Evolutionary conservation across 441 rosid genomes (phyloP).

Genomic region (Syzygium syzygioides): DNA sequence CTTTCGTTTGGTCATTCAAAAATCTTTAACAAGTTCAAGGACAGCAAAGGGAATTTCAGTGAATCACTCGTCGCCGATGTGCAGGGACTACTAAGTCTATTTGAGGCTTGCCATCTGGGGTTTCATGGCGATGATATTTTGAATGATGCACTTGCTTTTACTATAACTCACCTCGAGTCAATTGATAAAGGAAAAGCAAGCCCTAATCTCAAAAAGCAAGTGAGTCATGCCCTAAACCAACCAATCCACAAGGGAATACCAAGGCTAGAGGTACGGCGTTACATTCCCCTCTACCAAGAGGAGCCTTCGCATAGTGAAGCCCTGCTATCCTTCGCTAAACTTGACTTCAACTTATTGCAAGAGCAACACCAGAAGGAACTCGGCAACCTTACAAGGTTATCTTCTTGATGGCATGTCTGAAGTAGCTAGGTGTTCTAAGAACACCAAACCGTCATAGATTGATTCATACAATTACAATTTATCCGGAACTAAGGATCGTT

Average conservation of each 20-base stretch:
- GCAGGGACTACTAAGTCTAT: too few species aligned
- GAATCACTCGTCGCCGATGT: too few species aligned
- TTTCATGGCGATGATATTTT: conserved; percentile 3
- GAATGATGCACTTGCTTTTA: not conserved
- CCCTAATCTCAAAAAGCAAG: conserved; percentile 10
- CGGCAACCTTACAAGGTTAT: conserved; percentile 3
- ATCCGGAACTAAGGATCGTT: not conserved
- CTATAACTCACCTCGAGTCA: not conserved
- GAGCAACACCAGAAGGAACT: conserved; percentile 21
- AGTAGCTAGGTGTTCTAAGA: not conserved
- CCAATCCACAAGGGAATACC: conserved; percentile 19
- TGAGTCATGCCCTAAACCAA: conserved; percentile 12
- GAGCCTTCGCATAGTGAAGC: conserved; percentile 15
- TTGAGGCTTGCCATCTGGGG: conserved; percentile 4
- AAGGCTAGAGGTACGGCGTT: conserved; percentile 17
- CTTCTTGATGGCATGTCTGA: not conserved
- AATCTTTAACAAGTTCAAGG: too few species aligned
- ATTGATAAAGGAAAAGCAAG: not conserved
- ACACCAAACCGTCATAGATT: not conserved
- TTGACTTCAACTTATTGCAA: conserved; percentile 24
- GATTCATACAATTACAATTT: not conserved
- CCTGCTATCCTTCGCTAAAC: conserved; percentile 28
- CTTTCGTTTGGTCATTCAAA: too few species aligned
- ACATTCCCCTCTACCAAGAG: conserved; percentile 18
- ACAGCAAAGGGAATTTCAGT: too few species aligned